phyloP scores from a whole-genome alignment of 768 basidiomycete species.

The Termitomyces sp. region DNA sequence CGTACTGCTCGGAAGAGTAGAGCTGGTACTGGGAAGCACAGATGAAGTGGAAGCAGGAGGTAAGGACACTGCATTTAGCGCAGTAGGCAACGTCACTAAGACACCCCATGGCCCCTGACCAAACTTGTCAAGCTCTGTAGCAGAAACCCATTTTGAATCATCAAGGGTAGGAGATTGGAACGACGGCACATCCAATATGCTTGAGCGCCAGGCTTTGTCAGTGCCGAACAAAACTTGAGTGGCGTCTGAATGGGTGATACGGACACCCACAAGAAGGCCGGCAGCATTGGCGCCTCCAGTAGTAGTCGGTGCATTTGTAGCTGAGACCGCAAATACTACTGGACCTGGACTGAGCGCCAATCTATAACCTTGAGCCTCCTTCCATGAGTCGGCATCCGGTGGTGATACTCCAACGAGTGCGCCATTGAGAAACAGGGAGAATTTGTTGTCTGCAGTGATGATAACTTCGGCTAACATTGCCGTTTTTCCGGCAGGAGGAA shows the following conservation, averaged over 20 bases:
- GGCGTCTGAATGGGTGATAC: conserved; percentile 11
- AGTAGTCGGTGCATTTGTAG: conserved; percentile 5
- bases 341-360: conserved; percentile 11
- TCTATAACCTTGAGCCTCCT: conserved; percentile 9
- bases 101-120: conserved; percentile 7
- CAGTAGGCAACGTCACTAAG: conserved; percentile 3
- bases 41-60: conserved; percentile 4
- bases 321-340: conserved; percentile 8
- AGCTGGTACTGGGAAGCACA: background rate
- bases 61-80: conserved; percentile 3
- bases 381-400: conserved; percentile 2
- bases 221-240: conserved; percentile 4
- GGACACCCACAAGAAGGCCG: conserved; percentile 9
- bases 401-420: conserved; percentile 4
- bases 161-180: conserved; percentile 10
- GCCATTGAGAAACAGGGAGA: conserved; percentile 9
- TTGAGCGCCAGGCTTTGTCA: conserved; percentile 7
- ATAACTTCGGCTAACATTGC: conserved; percentile 10
- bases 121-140: conserved; percentile 8
- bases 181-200: background rate
- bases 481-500: conserved; percentile 7
- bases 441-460: conserved; percentile 10
- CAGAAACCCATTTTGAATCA: conserved; percentile 6
- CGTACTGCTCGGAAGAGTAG: background rate
- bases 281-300: conserved; percentile 5